phyloP scores from a whole-genome alignment of 2,329 filamentous ascomycete genomes.

The Diaporthe australafricana region DNA sequence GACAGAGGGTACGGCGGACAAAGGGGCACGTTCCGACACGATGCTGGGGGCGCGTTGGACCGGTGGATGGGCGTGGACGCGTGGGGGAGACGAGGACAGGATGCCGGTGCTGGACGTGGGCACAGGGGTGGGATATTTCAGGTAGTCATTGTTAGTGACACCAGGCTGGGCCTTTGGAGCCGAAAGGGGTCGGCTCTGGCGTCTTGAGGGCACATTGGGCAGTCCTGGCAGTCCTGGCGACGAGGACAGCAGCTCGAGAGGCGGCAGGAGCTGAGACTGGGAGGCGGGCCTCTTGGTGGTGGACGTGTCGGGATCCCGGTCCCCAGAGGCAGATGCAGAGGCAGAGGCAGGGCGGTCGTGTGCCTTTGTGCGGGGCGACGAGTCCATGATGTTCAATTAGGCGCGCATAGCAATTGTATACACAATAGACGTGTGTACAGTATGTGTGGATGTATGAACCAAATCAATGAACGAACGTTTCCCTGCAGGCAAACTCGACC shows the following conservation, averaged over 20 bases:
- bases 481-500: conserved; percentile 27
- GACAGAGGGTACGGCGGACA: conserved; percentile 85
- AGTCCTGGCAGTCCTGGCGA: conserved; percentile 71
- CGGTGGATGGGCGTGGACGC: conserved; percentile 58
- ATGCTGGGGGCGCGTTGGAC: conserved; percentile 72
- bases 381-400: conserved; percentile 33
- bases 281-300: conserved; percentile 68
- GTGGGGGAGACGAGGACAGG: conserved; percentile 85
- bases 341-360: conserved; percentile 32
- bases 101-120: conserved; percentile 95
- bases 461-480: conserved; percentile 27
- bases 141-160: conserved; percentile 52
- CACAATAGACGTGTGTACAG: not conserved
- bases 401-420: conserved; percentile 27
- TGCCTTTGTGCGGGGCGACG: conserved; percentile 32
- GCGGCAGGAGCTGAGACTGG: conserved; percentile 74
- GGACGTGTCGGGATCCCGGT: conserved; percentile 26
- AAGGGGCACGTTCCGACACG: conserved; percentile 82
- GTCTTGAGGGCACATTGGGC: conserved; percentile 73
- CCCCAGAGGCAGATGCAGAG: conserved; percentile 25
- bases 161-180: conserved; percentile 45
- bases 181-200: conserved; percentile 62
- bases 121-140: conserved; percentile 91
- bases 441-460: not conserved
- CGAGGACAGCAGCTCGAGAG: conserved; percentile 84